phyloP scores from a whole-genome alignment of 106 monocot species.

The Acorus calamus region DNA sequence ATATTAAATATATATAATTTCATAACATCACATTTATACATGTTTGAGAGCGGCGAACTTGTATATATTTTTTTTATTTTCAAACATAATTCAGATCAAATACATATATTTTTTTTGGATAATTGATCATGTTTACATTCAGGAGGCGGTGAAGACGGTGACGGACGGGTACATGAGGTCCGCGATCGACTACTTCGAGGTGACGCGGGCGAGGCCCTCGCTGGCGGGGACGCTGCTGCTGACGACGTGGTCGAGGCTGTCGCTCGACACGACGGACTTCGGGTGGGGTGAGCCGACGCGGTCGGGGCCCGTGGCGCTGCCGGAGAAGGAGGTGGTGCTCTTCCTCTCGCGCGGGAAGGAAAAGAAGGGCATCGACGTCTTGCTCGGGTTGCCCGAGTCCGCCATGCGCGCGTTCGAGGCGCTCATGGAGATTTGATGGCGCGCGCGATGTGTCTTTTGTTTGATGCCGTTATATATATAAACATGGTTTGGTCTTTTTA shows the following conservation, averaged over 20 bases:
- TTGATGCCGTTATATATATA: too few relatives aligned
- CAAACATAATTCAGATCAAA: too few relatives aligned
- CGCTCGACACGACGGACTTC: conserved; percentile 11
- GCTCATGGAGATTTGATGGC: too few relatives aligned
- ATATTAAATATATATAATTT: too few relatives aligned
- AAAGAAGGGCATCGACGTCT: conserved; percentile 5
- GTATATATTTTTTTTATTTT: too few relatives aligned
- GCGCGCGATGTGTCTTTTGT: too few relatives aligned
- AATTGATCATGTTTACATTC: too few relatives aligned
- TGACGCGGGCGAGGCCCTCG: conserved; percentile 22
- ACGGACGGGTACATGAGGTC: conserved; percentile 38
- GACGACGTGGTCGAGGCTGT: conserved; percentile 17
- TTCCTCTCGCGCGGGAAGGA: conserved; percentile 9
- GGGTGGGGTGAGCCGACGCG: conserved; percentile 16
- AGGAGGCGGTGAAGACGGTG: conserved; percentile 11
- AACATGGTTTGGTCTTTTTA: too few relatives aligned
- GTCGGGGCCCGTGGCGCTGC: conserved; percentile 17
- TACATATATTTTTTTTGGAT: too few relatives aligned
- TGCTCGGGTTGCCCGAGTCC: conserved; percentile 13
- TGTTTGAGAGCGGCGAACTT: too few relatives aligned
- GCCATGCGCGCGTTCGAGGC: conserved; percentile 11
- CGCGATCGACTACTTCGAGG: conserved; percentile 43
- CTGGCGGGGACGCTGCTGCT: conserved; percentile 23
- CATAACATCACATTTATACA: too few relatives aligned
- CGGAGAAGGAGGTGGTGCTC: conserved; percentile 21